Evolutionary conservation across 306 rosid genomes (phyloP).

Genomic region (Dryas octopetala): DNA sequence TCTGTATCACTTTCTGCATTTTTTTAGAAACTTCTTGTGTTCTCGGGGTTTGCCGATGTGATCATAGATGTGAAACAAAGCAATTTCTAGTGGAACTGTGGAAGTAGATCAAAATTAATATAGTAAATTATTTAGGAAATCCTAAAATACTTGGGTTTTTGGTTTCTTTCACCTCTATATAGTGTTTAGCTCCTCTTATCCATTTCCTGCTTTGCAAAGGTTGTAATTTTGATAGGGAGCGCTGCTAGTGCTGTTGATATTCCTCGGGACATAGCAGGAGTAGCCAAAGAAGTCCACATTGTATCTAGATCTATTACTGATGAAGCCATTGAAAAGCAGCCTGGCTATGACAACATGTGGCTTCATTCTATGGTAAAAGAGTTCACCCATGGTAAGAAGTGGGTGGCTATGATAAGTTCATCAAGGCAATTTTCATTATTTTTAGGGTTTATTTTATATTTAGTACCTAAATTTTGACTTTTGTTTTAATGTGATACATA

Average conservation of each 20-base stretch:
- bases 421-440: no score
- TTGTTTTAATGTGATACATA: no score
- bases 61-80: no score
- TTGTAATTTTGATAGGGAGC: conserved; percentile 65
- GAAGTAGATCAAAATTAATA: neutral
- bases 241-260: conserved; percentile 70
- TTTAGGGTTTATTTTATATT: no score
- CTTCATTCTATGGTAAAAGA: conserved; percentile 72
- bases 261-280: conserved; percentile 54
- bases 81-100: no score
- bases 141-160: neutral
- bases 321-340: conserved; percentile 36
- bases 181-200: neutral
- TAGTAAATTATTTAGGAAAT: no score
- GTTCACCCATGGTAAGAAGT: neutral
- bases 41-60: no score
- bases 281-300: conserved; percentile 77
- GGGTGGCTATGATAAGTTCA: neutral
- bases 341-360: conserved; percentile 57
- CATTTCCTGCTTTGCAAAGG: conserved; percentile 32
- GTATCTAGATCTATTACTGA: conserved; percentile 47
- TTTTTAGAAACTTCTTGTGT: neutral
- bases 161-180: neutral
- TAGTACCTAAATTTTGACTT: no score
- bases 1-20: conserved; percentile 20